Evolutionary conservation across 2,329 filamentous ascomycete species (phyloP).

Genomic region (Colletotrichum sp.): DNA sequence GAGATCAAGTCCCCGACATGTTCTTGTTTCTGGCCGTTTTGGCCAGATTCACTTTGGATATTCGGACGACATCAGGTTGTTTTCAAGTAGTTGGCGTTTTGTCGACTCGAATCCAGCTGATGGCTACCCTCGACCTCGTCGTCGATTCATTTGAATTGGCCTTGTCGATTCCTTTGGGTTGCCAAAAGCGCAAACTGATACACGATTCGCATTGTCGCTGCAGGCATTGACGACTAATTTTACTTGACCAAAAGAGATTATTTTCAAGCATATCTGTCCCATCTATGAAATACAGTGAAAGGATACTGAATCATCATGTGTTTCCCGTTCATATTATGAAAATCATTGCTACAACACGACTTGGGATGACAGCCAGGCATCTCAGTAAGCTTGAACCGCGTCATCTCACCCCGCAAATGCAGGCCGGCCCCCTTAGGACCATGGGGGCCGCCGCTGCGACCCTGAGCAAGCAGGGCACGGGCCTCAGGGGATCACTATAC

Average conservation of each 20-base stretch:
- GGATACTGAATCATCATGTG: not conserved
- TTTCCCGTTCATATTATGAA: not conserved
- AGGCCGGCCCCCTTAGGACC: not conserved
- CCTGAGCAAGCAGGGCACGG: not conserved
- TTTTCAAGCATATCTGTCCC: not conserved
- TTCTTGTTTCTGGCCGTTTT: conserved; percentile 58
- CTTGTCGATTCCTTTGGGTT: not conserved
- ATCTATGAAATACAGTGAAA: not conserved
- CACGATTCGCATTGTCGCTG: conserved; percentile 6
- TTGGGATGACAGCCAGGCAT: not conserved
- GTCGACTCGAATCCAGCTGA: conserved; percentile 1
- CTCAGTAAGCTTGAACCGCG: not conserved
- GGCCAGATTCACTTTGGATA: conserved; percentile 35
- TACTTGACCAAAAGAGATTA: not conserved
- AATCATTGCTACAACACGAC: not conserved
- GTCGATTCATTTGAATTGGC: not conserved
- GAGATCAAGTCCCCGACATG: conserved; percentile 64
- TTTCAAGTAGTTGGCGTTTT: not conserved
- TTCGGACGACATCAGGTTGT: conserved; percentile 19
- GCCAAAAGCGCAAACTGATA: conserved; percentile 20
- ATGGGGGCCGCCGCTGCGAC: not conserved
- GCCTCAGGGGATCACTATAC: not conserved
- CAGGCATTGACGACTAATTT: too few species aligned
- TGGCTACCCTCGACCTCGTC: not conserved
- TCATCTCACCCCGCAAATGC: conserved; percentile 7